Percentiles rank a stretch among this genome's conserved stretches.
These are phyloP conservation scores for Colletotrichum salicis DNA, from an alignment of 2,329 filamentous ascomycete genomes.

Conservation along the genomic window DNA sequence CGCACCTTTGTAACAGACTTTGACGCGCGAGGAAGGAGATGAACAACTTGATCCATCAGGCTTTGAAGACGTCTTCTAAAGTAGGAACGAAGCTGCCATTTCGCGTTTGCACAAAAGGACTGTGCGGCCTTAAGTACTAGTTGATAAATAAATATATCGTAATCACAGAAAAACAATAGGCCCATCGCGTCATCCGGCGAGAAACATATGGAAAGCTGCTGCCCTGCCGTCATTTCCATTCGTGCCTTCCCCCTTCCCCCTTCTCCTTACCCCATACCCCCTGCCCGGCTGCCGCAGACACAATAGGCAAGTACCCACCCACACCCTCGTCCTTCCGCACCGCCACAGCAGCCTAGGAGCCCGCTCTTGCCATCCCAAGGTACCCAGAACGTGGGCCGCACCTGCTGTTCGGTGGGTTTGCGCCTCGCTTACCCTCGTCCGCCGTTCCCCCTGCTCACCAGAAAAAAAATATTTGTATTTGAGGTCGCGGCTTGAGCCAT, in stretches of 20 bases:
- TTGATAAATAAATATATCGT: slow-evolving; percentile 12
- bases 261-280: slow-evolving; percentile 10
- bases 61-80: neutral
- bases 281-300: slow-evolving; percentile 29
- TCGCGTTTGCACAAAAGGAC: neutral
- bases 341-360: slow-evolving; percentile 26
- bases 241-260: slow-evolving; percentile 18
- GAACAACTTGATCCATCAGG: neutral
- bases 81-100: neutral
- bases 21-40: neutral
- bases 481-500: slow-evolving; percentile 39
- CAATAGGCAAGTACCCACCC: slow-evolving; percentile 34
- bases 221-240: slow-evolving; percentile 20
- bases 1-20: neutral
- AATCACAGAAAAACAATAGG: slow-evolving; percentile 19
- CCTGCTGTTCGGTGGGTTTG: slow-evolving; percentile 34
- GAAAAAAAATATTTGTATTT: slow-evolving; percentile 53
- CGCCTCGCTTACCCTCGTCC: slow-evolving; percentile 36
- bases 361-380: slow-evolving; percentile 25
- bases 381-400: slow-evolving; percentile 30
- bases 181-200: slow-evolving; percentile 28
- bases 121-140: neutral
- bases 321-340: slow-evolving; percentile 23
- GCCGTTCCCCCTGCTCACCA: slow-evolving; percentile 34
- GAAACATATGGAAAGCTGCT: neutral